phyloP scores from a whole-genome alignment of 345 rosid genomes.

The Corchorus capsularis region DNA sequence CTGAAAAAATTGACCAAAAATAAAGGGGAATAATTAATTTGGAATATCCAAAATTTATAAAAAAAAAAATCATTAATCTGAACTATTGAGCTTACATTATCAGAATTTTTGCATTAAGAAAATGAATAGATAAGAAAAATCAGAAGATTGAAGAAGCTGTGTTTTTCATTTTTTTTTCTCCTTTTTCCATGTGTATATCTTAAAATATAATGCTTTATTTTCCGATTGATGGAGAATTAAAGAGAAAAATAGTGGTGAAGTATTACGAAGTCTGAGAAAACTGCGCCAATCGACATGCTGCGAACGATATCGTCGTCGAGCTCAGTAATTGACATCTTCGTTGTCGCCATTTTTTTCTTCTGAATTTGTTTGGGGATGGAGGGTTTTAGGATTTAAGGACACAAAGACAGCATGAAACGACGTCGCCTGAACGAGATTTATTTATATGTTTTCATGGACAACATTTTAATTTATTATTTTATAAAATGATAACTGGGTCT shows the following conservation, averaged over 20 bases:
- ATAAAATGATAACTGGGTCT: too few relatives aligned
- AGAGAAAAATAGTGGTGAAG: neutral
- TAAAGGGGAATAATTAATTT: neutral
- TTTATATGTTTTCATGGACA: too few relatives aligned
- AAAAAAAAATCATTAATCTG: neutral
- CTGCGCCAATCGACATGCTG: constrained; percentile 91
- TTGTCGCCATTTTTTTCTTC: constrained; percentile 14
- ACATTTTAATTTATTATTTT: too few relatives aligned
- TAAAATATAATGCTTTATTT: neutral
- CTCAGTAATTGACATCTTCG: constrained; percentile 52
- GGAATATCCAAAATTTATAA: constrained; percentile 1
- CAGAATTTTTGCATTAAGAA: neutral
- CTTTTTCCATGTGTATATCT: neutral
- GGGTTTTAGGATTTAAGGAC: constrained; percentile 17
- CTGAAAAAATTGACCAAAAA: constrained; percentile 33
- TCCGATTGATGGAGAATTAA: neutral
- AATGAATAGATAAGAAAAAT: neutral
- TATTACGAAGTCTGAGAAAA: constrained; percentile 90
- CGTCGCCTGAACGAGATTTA: neutral
- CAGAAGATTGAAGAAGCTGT: constrained; percentile 2
- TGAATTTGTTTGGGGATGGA: neutral
- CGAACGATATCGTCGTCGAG: constrained; percentile 70
- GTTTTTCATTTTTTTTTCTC: neutral
- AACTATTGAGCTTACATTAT: neutral
- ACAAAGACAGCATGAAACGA: neutral